Conservation (phyloP, 2,329 filamentous ascomycete species). For the Fusarium virguliforme region DNA sequence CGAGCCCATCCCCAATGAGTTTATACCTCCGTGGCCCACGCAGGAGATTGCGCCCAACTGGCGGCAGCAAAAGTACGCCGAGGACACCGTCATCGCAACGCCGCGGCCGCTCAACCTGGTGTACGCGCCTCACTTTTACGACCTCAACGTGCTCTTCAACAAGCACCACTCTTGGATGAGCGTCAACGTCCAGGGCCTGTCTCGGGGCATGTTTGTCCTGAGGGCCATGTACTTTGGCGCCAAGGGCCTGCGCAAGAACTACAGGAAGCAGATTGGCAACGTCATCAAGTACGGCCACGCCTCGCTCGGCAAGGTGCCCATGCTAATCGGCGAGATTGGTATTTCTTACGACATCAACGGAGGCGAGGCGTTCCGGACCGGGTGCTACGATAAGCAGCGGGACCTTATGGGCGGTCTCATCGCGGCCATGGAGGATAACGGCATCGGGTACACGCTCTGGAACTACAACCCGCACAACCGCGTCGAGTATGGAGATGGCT, state of each 20-base stretch:
- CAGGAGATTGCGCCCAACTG: conserved; percentile 32
- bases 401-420: conserved; percentile 60
- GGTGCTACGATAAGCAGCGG: conserved; percentile 58
- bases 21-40: conserved; percentile 58
- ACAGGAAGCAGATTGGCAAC: conserved; percentile 57
- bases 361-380: conserved; percentile 56
- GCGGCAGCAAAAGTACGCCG: conserved; percentile 48
- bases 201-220: conserved; percentile 59
- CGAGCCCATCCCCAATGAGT: conserved; percentile 61
- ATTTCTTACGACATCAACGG: conserved; percentile 61
- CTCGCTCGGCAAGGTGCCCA: conserved; percentile 56
- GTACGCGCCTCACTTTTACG: conserved; percentile 62
- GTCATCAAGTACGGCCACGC: conserved; percentile 54
- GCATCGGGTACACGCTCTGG: conserved; percentile 59
- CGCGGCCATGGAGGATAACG: conserved; percentile 59
- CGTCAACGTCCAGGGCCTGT: conserved; percentile 60
- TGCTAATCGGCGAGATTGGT: conserved; percentile 60
- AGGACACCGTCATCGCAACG: conserved; percentile 49
- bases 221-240: conserved; percentile 60
- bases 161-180: conserved; percentile 57
- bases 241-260: conserved; percentile 58
- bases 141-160: conserved; percentile 60
- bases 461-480: conserved; percentile 60
- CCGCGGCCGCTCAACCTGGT: conserved; percentile 56
- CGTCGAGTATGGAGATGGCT: conserved; percentile 59